These are phyloP conservation scores for Rhododendron griersonianum DNA, from an alignment of 148 eudicot species.

Conservation along the genomic window DNA sequence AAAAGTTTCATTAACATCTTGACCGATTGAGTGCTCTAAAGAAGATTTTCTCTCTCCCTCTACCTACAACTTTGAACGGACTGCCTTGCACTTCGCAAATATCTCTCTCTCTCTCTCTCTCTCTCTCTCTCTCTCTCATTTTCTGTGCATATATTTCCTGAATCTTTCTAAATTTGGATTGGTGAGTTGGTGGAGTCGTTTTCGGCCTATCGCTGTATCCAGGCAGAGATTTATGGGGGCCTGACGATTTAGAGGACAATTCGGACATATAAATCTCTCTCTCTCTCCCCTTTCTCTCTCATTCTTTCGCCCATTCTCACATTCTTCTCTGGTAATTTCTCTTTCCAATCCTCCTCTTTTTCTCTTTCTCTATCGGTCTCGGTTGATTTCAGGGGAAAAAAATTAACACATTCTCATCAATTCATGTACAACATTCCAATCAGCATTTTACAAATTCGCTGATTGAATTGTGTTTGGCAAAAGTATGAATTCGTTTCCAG, in stretches of 20 bases:
- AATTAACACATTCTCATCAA: not conserved
- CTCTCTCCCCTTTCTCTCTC: not conserved
- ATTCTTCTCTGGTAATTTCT: slow-evolving; percentile 24
- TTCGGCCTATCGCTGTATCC: not conserved
- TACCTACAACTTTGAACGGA: slow-evolving; percentile 2
- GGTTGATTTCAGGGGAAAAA: too few species aligned
- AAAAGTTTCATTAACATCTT: too few species aligned
- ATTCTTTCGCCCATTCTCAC: slow-evolving; percentile 16
- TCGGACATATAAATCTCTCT: slow-evolving; percentile 6
- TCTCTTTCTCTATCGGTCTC: not conserved
- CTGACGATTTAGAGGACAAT: slow-evolving; percentile 10
- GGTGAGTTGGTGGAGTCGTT: not conserved
- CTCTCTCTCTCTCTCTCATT: not conserved
- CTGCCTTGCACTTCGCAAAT: slow-evolving; percentile 27
- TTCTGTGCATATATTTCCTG: not conserved
- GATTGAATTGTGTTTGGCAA: not conserved
- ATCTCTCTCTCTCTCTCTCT: not conserved
- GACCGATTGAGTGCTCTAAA: too few species aligned
- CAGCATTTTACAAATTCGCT: not conserved
- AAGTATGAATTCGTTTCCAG: not conserved
- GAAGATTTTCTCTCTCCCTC: not conserved
- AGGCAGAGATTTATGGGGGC: not conserved
- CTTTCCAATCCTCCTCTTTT: not conserved
- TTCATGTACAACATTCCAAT: not conserved
- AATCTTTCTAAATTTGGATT: slow-evolving; percentile 2